Base-by-base conservation (phyloP, 768 basidiomycete genomes). In the Cantharellus anzutake region DNA sequence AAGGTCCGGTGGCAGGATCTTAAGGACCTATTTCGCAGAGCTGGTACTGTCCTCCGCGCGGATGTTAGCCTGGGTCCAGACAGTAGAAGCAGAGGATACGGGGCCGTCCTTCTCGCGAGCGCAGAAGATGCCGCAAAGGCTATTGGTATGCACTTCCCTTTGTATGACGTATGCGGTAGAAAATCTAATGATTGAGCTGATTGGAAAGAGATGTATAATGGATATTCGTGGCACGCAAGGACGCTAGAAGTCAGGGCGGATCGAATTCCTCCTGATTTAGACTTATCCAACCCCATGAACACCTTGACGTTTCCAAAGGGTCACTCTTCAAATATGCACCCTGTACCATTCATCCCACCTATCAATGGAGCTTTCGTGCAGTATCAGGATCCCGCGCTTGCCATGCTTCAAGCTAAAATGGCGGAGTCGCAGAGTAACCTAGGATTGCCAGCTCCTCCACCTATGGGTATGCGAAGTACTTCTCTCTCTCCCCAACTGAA, bases 221-320 rank as follows among this genome's bases (percentile, higher is more conserved):
- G 93, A 14, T 96, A 87, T 70, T 83, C 82, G n/a, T 98, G 93
- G 92, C 93, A 96, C 72, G 89, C 88, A 4, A 76, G 93, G 4
- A 78, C 85, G 20, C 80, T 97, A 34, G 93, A 97, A 71, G 93
- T 97, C 35, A 78, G 93, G 34, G 85, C 84, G 4, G 93, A 97
- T 71, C 79, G 91, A 51, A 74, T 92, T 11, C 79, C 80, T 37
- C 77, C 78, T 29, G 80, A 84, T 62, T 76, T 77, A 63, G 59
- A 38, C 41, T 40, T 41, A 35, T 51, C 55, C 16, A 57, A 57
- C 14, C 42, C 58, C 16, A 11, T 41, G 7, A 37, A 59, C 20
- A n/a, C 37, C n/a, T 20, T 51, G 11, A 5, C 16, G 51, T 56
- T 38, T 57, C 14, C 59, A 34, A 59, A 20, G 35, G 34, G 7